Evolutionary conservation across 2,329 filamentous ascomycete species (phyloP), one percentile per base, ranked within the genome.

Genomic region (Paecilomyces dactylethromorphus): DNA sequence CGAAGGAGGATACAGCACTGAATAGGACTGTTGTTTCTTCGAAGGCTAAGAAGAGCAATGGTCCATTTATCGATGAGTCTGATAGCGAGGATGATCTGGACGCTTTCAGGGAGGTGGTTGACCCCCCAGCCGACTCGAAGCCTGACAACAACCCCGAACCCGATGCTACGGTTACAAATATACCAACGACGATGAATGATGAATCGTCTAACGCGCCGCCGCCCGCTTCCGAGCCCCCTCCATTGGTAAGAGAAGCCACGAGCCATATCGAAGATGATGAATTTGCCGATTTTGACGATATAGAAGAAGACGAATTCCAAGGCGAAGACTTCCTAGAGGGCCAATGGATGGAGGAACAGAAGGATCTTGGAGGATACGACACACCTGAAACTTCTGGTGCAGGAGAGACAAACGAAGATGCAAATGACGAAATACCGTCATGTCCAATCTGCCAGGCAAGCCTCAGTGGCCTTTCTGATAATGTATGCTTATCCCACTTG

Each of bases 371-470:
- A n/a, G 60, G 69, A 12, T 66, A 70, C 7, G 72, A 73, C 7
- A 45, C 39, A 8, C 39, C n/a, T 64, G 62, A 3, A 58, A 70
- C n/a, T 64, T 24, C 50, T 12, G 50, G 50, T 13, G 50, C 22
- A 7, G 22, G 50, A 21, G 50, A 52, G 50, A 52, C 22, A 3
- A 45, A 45, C 39, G 39, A n/a, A 3, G 39, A 45, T 45, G 21
- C 7, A 8, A 21, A 33, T 33, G 60, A 66, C 22, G 68, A 73
- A 50, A 67, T 67, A 5, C 67, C 76, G 1, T 70, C 74, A 24
- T 97, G 92, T 71, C 93, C 93, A 0, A 87, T 97, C 29, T 97
- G 94, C 72, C 84, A 83, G 65, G 79, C 79, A 1, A 85, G 76
- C 62, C 78, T 97, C 33, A 75, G 72, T 15, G 87, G 85, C 0